Percentiles rank a stretch among this genome's conserved stretches.
phyloP scores from a whole-genome alignment of 257 asterid species.

The Jacaranda mimosifolia region DNA sequence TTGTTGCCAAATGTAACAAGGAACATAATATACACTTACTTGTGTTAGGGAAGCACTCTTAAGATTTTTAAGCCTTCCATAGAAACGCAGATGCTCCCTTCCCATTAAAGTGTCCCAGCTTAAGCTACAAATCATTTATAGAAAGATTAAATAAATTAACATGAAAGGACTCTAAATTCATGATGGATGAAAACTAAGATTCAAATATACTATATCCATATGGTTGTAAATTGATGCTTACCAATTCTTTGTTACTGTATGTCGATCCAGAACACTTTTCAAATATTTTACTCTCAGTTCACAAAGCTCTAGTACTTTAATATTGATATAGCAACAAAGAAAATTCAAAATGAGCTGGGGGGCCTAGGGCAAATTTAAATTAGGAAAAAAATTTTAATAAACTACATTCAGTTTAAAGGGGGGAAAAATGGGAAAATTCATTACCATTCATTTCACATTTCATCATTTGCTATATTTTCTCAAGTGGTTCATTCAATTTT shows the following conservation, averaged over 20 bases:
- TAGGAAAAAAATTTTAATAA: too few species aligned
- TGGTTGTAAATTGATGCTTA: constrained; percentile 44
- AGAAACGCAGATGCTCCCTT: constrained; percentile 89
- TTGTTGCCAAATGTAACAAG: not conserved
- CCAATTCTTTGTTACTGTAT: constrained; percentile 60
- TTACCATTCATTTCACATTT: too few species aligned
- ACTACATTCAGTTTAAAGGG: too few species aligned
- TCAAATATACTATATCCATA: constrained; percentile 3
- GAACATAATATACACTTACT: constrained; percentile 60
- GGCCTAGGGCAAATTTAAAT: too few species aligned
- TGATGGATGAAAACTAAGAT: not conserved
- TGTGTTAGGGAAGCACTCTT: constrained; percentile 74
- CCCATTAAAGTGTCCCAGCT: constrained; percentile 92
- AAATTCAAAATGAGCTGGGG: too few species aligned
- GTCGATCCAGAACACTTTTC: too few species aligned
- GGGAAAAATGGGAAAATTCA: too few species aligned
- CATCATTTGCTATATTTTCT: too few species aligned
- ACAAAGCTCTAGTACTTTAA: too few species aligned
- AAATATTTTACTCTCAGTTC: too few species aligned
- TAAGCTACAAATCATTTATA: constrained; percentile 54
- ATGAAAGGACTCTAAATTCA: constrained; percentile 13
- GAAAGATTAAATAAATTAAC: constrained; percentile 17
- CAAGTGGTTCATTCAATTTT: too few species aligned
- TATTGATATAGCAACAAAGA: too few species aligned
- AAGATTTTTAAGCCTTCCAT: constrained; percentile 96